phyloP scores from a whole-genome alignment of 306 rosid genomes.

The Quercus rubra region DNA sequence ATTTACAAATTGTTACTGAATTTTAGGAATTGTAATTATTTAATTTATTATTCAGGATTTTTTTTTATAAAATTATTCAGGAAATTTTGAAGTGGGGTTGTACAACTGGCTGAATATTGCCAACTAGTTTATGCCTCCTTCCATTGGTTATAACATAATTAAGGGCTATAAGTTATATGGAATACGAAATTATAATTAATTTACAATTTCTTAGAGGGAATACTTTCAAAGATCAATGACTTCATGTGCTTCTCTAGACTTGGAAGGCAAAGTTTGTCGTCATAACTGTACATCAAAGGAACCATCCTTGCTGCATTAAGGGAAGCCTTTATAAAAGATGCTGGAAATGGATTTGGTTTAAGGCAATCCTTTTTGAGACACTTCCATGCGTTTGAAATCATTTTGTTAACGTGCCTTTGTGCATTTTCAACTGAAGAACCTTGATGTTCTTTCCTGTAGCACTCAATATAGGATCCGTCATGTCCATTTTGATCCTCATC shows the following conservation, averaged over 20 bases:
- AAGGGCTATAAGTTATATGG: too few species aligned
- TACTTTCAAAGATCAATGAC: slow-evolving; percentile 21
- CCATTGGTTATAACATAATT: too few species aligned
- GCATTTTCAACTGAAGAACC: slow-evolving; percentile 11
- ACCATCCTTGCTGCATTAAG: slow-evolving; percentile 41
- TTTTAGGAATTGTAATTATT: too few species aligned
- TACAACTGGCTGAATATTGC: too few species aligned
- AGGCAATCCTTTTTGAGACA: slow-evolving; percentile 40
- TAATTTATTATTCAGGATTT: too few species aligned
- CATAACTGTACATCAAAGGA: slow-evolving; percentile 41
- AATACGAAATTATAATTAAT: too few species aligned
- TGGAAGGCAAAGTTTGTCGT: slow-evolving; percentile 35
- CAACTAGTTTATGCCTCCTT: too few species aligned
- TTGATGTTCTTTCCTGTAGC: slow-evolving; percentile 28
- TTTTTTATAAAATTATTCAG: too few species aligned
- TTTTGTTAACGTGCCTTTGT: slow-evolving; percentile 7
- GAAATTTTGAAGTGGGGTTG: too few species aligned
- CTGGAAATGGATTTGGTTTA: slow-evolving; percentile 27
- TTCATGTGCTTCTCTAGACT: slow-evolving; percentile 30
- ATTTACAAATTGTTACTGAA: too few species aligned
- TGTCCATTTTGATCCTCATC: background rate
- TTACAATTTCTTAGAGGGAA: too few species aligned
- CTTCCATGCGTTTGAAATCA: slow-evolving; percentile 50
- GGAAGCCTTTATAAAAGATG: slow-evolving; percentile 17
- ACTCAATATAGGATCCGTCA: slow-evolving; percentile 41